Base-by-base conservation (phyloP, 2,329 filamentous ascomycete species). In the Cercospora canescens region DNA sequence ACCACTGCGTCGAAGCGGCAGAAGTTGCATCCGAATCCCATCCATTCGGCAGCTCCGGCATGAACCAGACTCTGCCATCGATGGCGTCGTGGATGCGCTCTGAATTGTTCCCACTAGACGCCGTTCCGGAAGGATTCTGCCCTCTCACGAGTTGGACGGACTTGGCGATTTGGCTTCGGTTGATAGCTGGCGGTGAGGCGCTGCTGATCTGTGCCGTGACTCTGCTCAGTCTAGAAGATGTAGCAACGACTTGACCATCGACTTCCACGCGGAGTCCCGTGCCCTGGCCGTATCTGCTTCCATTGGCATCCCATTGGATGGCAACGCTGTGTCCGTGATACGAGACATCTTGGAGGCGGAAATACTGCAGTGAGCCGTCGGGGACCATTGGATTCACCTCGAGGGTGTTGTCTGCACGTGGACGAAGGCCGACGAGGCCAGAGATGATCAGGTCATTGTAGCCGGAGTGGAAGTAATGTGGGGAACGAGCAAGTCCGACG, bases 381-480 rank as follows among this genome's bases (percentile, higher is more conserved):
- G 73, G 69, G 0, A 77, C 75, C 1, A 80, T 73, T 0, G 81
- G 80, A 62, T 80, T 80, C 18, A 82, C 76, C 61, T 81, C 79
- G 1, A 82, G 73, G 0, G 75, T 70, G 63, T 81, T 74, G 34
- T 80, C 76, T 8, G 75, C 73, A 0, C 76, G 75, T 3, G 81
- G 77, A 0, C 80, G 78, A 35, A 82, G 78, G 0, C 81, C 81
- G 0, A 82, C 77, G 2, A 82, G 73, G 0, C 81, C 81, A 0
- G 78, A 76, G 14, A 82, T 74, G 35, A 82, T 71, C 2, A 79
- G 73, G 63, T 82, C 81, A 28, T 79, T 75, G 67, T 78, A 82
- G 1, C 80, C 80, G 1, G 80, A 82, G 72, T 82, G 81, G 73
- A 82, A 82, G 70, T 82, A 82, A 62, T 82, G 81, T 14, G 76